Evolutionary conservation across 257 asterid genomes (phyloP).

Genomic region (Lithospermum erythrorhizon): DNA sequence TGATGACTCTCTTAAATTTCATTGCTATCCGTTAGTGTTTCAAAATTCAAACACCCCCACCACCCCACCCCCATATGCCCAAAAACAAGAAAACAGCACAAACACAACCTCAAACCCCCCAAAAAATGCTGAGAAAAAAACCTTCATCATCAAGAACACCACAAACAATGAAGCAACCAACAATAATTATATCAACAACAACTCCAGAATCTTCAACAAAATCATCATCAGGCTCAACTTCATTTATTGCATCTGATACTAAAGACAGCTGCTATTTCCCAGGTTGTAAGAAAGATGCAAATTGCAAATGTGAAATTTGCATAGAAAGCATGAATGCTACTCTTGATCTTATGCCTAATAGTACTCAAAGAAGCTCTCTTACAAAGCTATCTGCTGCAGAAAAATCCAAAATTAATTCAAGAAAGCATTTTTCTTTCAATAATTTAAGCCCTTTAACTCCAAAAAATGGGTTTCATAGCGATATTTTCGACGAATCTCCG

Average conservation of each 20-base stretch:
- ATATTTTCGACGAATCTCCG: slow-evolving; percentile 17
- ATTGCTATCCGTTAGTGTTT: not conserved
- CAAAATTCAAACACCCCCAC: not conserved
- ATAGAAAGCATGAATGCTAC: slow-evolving; percentile 76
- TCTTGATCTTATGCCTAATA: slow-evolving; percentile 61
- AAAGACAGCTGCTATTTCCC: slow-evolving; percentile 58
- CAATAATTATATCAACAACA: too few relatives aligned
- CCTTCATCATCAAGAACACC: not conserved
- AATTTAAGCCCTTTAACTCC: slow-evolving; percentile 37
- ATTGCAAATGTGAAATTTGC: slow-evolving; percentile 72
- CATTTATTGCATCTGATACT: slow-evolving; percentile 26
- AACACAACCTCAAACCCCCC: not conserved
- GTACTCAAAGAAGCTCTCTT: slow-evolving; percentile 31
- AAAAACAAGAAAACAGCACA: too few relatives aligned
- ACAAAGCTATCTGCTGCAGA: slow-evolving; percentile 25
- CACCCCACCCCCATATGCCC: too few relatives aligned
- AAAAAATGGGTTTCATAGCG: slow-evolving; percentile 3
- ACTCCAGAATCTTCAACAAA: not conserved
- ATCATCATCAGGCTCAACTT: not conserved
- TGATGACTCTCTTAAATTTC: too few relatives aligned
- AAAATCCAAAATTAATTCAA: slow-evolving; percentile 27
- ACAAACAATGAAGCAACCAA: not conserved
- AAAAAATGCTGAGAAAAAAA: slow-evolving; percentile 9
- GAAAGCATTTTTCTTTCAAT: slow-evolving; percentile 44
- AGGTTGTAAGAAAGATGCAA: slow-evolving; percentile 75